Evolutionary conservation across 83 land plant genomes (phyloP), one percentile per base, ranked within the genome.

Genomic region (Picea mariana): DNA sequence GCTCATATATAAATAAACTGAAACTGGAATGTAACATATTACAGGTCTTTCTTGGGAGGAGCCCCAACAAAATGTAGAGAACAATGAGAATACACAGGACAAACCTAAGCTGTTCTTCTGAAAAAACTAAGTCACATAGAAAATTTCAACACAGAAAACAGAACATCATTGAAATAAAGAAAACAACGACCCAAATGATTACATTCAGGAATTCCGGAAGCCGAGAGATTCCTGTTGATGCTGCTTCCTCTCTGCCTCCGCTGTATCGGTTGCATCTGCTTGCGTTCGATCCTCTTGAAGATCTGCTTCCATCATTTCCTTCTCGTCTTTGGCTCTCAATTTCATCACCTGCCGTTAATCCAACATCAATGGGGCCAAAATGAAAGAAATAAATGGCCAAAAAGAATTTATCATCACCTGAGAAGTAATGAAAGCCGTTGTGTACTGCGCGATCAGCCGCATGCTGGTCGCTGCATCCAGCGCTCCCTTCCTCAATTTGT

Each of bases 291-390:
- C 40, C 16, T 5, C 72, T 67, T 27, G 72, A 67, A 67, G 72
- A 67, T 31, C 40, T 31, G 72, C 72, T 67, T 67, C 72, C 15
- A 38, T 17, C 72, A 67, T 7, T 67, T 67, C 72, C 16, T 67
- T 5, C 72, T 67, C 72, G 34, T 13, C 27, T 67, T 67, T 67
- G 5, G 72, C 72, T 15, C 11, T 38, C 6, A 67, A 31, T 67
- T 67, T 67, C 72, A 31, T 67, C 20, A 31, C 40, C 72, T 67
- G 40, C 72, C 47, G 6, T 44, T 44, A 67, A 67, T 31, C 38
- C 69, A 15, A 23, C 67, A 65, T 65, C 4, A 63, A 23, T 26
- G 21, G 27, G 17, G 7, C 13, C 27, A 6, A 67, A 27, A 67
- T 27, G 18, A 4, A 67, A 31, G 3, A 27, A 31, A 2, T 27